Evolutionary conservation across 345 rosid genomes (phyloP).

Genomic region (Citrus sinensis): DVS_A1.0 CM039169.1:26160501-26161000

Average conservation of each 20-base stretch:
- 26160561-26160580: too few relatives aligned
- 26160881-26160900: constrained; percentile 1
- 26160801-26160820: not conserved
- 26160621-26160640: not conserved
- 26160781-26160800: not conserved
- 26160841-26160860: not conserved
- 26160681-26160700: not conserved
- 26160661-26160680: not conserved
- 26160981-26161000: too few relatives aligned
- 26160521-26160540: too few relatives aligned
- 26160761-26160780: constrained; percentile 1
- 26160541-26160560: too few relatives aligned
- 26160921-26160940: not conserved
- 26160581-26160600: too few relatives aligned
- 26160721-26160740: too few relatives aligned
- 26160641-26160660: not conserved
- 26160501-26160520: too few relatives aligned
- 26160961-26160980: too few relatives aligned
- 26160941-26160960: not conserved
- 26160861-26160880: not conserved
- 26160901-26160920: not conserved
- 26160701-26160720: too few relatives aligned
- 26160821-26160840: not conserved
- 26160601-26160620: too few relatives aligned
- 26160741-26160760: constrained; percentile 10